Percentiles rank a stretch among this genome's conserved stretches.
These are phyloP conservation scores for Medicago ruthenica DNA, from an alignment of 306 rosid genomes.

Conservation along the genomic window DNA sequence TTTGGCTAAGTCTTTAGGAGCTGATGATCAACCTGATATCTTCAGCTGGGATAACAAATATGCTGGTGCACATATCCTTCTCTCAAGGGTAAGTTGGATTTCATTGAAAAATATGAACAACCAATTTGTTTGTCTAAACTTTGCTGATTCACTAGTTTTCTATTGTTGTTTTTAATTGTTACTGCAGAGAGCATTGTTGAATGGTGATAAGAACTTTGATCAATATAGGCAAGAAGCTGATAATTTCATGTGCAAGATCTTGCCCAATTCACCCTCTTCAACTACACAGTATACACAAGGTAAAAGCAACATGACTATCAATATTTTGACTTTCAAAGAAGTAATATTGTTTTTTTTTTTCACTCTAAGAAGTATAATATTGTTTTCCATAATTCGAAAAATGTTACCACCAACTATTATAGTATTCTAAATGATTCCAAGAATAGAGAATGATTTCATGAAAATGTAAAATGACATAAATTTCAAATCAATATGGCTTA, in stretches of 20 bases:
- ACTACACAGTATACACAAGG: conserved; percentile 92
- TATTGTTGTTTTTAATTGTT: background rate
- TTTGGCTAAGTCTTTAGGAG: conserved; percentile 69
- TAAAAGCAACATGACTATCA: conserved; percentile 31
- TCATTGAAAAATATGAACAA: conserved; percentile 18
- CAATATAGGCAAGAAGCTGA: conserved; percentile 78
- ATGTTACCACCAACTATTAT: background rate
- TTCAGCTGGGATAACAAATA: conserved; percentile 98
- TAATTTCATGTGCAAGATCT: conserved; percentile 81
- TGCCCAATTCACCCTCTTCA: conserved; percentile 87
- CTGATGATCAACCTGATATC: conserved; percentile 73
- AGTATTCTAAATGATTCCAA: background rate
- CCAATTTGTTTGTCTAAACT: conserved; percentile 12
- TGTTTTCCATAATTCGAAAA: too few relatives aligned
- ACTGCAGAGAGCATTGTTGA: conserved; percentile 63
- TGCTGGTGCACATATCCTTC: conserved; percentile 90
- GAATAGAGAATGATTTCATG: background rate
- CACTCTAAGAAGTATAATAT: too few relatives aligned
- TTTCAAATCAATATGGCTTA: too few relatives aligned
- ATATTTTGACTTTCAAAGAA: too few relatives aligned
- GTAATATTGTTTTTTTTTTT: too few relatives aligned
- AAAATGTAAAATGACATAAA: conserved; percentile 15
- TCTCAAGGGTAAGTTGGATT: conserved; percentile 68
- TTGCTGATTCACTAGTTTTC: conserved; percentile 13
- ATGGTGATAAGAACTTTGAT: conserved; percentile 68